Evolutionary conservation across 176 grass and related monocot genomes (phyloP).

Genomic region (Alloteropsis semialata): DNA sequence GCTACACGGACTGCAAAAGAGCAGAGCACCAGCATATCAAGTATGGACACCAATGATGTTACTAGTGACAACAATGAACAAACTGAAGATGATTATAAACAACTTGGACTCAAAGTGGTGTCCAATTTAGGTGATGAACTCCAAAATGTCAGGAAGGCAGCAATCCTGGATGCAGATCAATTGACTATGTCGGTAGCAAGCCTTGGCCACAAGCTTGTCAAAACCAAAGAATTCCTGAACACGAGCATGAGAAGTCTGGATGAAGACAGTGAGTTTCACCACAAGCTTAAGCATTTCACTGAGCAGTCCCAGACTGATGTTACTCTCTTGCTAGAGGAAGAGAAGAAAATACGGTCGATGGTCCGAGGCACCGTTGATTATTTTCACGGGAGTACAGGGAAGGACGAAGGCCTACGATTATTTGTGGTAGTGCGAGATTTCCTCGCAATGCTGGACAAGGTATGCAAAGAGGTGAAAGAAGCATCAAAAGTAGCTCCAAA

Average conservation of each 20-base stretch:
- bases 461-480: conserved; percentile 83
- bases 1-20: conserved; percentile 50
- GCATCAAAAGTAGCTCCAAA: conserved; percentile 35
- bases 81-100: conserved; percentile 59
- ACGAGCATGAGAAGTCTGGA: conserved; percentile 60
- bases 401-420: conserved; percentile 80
- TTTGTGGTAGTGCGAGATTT: conserved; percentile 83
- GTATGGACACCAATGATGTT: conserved; percentile 24
- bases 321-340: conserved; percentile 55
- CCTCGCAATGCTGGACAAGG: conserved; percentile 73
- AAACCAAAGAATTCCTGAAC: conserved; percentile 79
- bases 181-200: conserved; percentile 55
- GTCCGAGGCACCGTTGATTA: conserved; percentile 60
- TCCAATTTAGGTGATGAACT: conserved; percentile 69
- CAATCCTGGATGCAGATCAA: conserved; percentile 64
- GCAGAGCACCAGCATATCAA: conserved; percentile 22
- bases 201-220: conserved; percentile 56
- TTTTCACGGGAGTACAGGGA: conserved; percentile 74
- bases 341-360: conserved; percentile 70
- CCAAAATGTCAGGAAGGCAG: conserved; percentile 74
- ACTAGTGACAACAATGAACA: conserved; percentile 30
- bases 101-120: conserved; percentile 67
- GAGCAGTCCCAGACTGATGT: conserved; percentile 50
- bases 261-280: conserved; percentile 76
- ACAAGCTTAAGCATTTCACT: conserved; percentile 53